phyloP scores from a whole-genome alignment of 768 basidiomycete species.

The Rickenella mellea region DNA sequence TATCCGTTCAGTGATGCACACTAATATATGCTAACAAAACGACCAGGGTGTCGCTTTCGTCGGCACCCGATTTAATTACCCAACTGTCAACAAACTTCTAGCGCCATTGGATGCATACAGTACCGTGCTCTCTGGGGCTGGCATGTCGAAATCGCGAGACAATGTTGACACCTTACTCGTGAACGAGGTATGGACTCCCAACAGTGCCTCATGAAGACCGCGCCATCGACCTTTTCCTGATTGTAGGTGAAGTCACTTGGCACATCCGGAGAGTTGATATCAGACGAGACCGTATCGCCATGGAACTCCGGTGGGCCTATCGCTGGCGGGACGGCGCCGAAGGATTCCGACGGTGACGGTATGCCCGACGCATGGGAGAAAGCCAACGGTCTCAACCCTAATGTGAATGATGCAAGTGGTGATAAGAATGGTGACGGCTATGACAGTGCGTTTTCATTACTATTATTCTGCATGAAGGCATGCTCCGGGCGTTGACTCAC shows the following conservation, averaged over 20 bases:
- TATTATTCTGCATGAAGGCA: background rate
- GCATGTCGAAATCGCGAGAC: slow-evolving; percentile 24
- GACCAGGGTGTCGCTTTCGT: slow-evolving; percentile 25
- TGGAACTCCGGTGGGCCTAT: slow-evolving; percentile 24
- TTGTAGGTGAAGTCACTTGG: slow-evolving; percentile 23
- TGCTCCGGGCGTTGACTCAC: too few relatives aligned
- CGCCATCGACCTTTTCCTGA: too few relatives aligned
- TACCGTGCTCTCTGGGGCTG: slow-evolving; percentile 20
- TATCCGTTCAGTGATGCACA: too few relatives aligned
- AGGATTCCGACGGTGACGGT: slow-evolving; percentile 22
- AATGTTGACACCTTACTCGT: slow-evolving; percentile 24
- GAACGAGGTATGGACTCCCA: too few relatives aligned
- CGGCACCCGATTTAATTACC: slow-evolving; percentile 20
- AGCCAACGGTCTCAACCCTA: slow-evolving; percentile 23
- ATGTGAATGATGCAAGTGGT: slow-evolving; percentile 18
- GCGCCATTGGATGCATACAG: slow-evolving; percentile 20
- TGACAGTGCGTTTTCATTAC: slow-evolving; percentile 18
- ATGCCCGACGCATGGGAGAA: slow-evolving; percentile 25
- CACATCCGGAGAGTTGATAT: slow-evolving; percentile 23
- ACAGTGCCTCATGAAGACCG: too few relatives aligned
- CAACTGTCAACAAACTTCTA: slow-evolving; percentile 20
- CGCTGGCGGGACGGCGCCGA: slow-evolving; percentile 22
- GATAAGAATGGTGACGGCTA: slow-evolving; percentile 25
- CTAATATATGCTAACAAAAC: too few relatives aligned
- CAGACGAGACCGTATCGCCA: slow-evolving; percentile 18